A percentile compares a stretch with the other conserved stretches of the same genome.
Evolutionary conservation across 2,329 filamentous ascomycete species (phyloP).

Genomic region (Stachybotrys elegans): DNA sequence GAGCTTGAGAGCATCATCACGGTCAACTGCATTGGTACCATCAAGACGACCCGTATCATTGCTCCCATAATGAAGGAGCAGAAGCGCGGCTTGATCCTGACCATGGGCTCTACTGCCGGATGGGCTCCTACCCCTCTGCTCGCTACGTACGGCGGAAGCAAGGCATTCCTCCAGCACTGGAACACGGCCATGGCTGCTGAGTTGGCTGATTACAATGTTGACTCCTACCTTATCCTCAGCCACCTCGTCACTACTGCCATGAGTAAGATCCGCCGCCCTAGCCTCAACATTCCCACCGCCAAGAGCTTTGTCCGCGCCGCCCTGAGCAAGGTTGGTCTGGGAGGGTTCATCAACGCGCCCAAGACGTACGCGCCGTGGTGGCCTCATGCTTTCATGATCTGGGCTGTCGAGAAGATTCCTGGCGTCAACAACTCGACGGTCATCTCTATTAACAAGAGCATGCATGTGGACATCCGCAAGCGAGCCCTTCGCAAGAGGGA

Average conservation of each 20-base stretch:
- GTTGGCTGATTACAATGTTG: slow-evolving; percentile 72
- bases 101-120: slow-evolving; percentile 95
- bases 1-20: slow-evolving; percentile 89
- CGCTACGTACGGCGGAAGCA: slow-evolving; percentile 95
- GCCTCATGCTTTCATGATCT: slow-evolving; percentile 86
- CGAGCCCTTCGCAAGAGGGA: slow-evolving; percentile 80
- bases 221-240: slow-evolving; percentile 86
- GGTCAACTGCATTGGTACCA: slow-evolving; percentile 89
- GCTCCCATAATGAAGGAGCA: slow-evolving; percentile 80
- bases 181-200: slow-evolving; percentile 80
- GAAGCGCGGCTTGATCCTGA: slow-evolving; percentile 83
- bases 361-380: slow-evolving; percentile 90
- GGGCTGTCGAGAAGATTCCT: slow-evolving; percentile 61
- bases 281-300: slow-evolving; percentile 72
- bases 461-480: slow-evolving; percentile 79
- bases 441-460: slow-evolving; percentile 51
- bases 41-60: slow-evolving; percentile 81
- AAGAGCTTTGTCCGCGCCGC: slow-evolving; percentile 75
- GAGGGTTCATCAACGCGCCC: slow-evolving; percentile 71
- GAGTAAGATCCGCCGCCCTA: slow-evolving; percentile 87
- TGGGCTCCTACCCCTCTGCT: slow-evolving; percentile 87
- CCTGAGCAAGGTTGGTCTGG: slow-evolving; percentile 75
- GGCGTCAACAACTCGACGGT: slow-evolving; percentile 43
- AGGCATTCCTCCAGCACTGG: slow-evolving; percentile 98
- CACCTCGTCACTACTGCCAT: slow-evolving; percentile 95